These are phyloP conservation scores for Fusarium sp. DNA, from an alignment of 2,329 filamentous ascomycete species.

Conservation along the genomic window DNA sequence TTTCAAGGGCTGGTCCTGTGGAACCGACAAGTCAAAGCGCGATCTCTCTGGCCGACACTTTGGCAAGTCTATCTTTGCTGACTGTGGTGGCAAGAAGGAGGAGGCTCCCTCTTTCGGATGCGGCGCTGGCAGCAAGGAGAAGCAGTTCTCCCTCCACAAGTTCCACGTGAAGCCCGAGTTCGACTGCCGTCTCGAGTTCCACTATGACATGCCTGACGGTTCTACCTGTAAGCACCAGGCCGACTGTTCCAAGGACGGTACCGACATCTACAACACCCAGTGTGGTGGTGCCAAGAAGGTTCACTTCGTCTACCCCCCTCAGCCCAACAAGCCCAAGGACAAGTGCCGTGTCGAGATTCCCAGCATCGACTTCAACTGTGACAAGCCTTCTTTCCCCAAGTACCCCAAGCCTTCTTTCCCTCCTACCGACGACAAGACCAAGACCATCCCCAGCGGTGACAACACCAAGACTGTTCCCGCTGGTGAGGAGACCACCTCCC, in stretches of 20 bases:
- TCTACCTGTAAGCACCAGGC: conserved; percentile 83
- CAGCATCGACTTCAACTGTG: conserved; percentile 80
- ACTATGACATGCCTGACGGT: conserved; percentile 88
- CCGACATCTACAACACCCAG: conserved; percentile 82
- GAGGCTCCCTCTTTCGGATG: conserved; percentile 70
- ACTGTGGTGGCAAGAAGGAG: conserved; percentile 59
- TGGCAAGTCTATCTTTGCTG: conserved; percentile 72
- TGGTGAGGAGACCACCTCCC: neutral
- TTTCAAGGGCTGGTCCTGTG: conserved; percentile 80
- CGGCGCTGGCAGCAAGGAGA: conserved; percentile 46
- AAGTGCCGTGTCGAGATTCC: conserved; percentile 80
- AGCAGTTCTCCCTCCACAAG: conserved; percentile 78
- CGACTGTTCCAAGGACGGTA: conserved; percentile 75
- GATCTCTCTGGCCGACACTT: conserved; percentile 67
- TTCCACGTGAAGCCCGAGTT: conserved; percentile 80
- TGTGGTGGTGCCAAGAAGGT: conserved; percentile 92
- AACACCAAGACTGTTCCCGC: conserved; percentile 26
- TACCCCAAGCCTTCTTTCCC: conserved; percentile 26
- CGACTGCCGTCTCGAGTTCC: conserved; percentile 84
- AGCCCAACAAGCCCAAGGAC: conserved; percentile 64
- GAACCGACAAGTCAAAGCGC: conserved; percentile 68
- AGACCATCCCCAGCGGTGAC: conserved; percentile 41
- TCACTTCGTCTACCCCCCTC: conserved; percentile 74
- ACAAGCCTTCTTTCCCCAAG: conserved; percentile 47
- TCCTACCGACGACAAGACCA: conserved; percentile 54